A percentile compares a stretch with the other conserved stretches of the same genome.
Evolutionary conservation across 2,329 filamentous ascomycete genomes (phyloP).

Genomic region (Aspergillus neoniger): DNA sequence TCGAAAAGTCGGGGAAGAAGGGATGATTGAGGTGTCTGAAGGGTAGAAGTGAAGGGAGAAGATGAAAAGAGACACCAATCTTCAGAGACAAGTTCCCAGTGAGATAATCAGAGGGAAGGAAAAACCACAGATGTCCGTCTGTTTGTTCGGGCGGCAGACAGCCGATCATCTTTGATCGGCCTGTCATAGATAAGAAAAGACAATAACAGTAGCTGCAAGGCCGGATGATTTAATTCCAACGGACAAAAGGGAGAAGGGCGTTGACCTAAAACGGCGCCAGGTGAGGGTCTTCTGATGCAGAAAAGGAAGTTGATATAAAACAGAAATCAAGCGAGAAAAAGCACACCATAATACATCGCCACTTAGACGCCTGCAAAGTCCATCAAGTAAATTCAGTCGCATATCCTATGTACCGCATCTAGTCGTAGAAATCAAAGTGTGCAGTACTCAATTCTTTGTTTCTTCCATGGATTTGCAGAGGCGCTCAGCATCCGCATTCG

Average conservation of each 20-base stretch:
- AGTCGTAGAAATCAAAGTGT: conserved; percentile 11
- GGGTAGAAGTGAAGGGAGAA: neutral
- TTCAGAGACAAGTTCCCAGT: neutral
- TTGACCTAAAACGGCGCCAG: neutral
- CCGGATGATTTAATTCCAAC: neutral
- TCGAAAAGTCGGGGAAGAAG: neutral
- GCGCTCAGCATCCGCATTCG: conserved; percentile 16
- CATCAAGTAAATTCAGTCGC: conserved; percentile 16
- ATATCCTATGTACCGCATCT: conserved; percentile 17
- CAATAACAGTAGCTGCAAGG: neutral
- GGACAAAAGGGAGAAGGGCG: conserved; percentile 16
- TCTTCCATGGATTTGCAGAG: conserved; percentile 23
- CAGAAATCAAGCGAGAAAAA: conserved; percentile 10
- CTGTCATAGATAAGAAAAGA: neutral
- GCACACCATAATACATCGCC: conserved; percentile 22
- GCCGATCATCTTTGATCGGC: neutral
- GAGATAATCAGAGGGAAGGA: neutral
- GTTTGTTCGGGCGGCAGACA: neutral
- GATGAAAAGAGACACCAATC: neutral
- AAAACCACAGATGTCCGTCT: neutral
- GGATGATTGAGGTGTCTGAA: neutral
- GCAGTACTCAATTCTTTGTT: conserved; percentile 21
- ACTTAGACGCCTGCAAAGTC: conserved; percentile 9
- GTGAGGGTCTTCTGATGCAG: neutral
- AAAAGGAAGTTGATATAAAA: conserved; percentile 6